These are phyloP conservation scores for Nannochloropsis granulata DNA, from an alignment of 108 stramenopile species.

Conservation along the genomic window DNA sequence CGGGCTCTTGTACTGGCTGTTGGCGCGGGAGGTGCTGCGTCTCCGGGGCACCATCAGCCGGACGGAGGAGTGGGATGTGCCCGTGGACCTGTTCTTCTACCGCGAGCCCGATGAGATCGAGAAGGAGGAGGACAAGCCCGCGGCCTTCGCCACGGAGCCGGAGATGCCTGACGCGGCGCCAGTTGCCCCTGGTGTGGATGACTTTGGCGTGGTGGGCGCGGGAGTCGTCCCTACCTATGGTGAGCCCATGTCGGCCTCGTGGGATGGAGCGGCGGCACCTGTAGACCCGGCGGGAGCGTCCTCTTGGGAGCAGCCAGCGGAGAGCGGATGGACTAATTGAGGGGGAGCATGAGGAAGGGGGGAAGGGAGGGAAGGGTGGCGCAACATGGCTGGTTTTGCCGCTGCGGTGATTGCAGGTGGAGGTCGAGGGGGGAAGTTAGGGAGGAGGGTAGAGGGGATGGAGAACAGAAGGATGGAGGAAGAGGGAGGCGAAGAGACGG, in stretches of 20 bases:
- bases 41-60: conserved; percentile 89
- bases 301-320: background rate
- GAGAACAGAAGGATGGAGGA: too few species aligned
- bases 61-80: conserved; percentile 78
- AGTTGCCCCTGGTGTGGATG: background rate
- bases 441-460: too few species aligned
- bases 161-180: conserved; percentile 8
- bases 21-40: conserved; percentile 93
- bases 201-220: background rate
- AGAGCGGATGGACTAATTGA: background rate
- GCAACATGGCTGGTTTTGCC: background rate
- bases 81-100: conserved; percentile 99
- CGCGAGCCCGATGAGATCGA: conserved; percentile 98
- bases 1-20: conserved; percentile 97
- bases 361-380: background rate
- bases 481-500: too few species aligned
- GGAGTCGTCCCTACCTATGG: background rate
- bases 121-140: conserved; percentile 87
- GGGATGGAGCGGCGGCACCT: background rate
- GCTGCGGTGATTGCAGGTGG: background rate
- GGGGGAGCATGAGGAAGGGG: background rate
- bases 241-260: background rate
- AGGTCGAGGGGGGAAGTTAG: background rate
- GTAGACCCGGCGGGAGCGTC: background rate
- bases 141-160: conserved; percentile 64